Conservation (phyloP, 2,329 filamentous ascomycete species). For the Coniochaeta prunicola region DNA sequence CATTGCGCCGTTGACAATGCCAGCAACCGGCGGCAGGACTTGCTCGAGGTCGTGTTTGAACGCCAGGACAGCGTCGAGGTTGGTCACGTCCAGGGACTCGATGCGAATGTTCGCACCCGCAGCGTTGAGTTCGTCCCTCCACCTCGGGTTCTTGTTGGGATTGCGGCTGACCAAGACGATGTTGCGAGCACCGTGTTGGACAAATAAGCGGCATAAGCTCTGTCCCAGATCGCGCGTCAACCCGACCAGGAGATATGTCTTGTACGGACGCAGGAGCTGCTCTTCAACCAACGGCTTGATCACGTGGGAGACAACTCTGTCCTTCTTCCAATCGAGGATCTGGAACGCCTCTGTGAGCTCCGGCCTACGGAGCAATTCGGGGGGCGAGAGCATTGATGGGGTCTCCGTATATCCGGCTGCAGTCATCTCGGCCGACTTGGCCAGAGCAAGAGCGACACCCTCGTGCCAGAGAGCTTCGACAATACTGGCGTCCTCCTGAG, state of each 20-base stretch:
- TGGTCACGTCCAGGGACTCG: conserved; percentile 19
- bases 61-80: conserved; percentile 16
- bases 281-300: conserved; percentile 16
- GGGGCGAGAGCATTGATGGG: conserved; percentile 12
- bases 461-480: conserved; percentile 13
- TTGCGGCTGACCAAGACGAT: conserved; percentile 32
- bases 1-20: conserved; percentile 37
- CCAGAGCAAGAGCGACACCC: conserved; percentile 13
- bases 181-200: conserved; percentile 27
- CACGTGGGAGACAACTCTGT: conserved; percentile 18
- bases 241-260: conserved; percentile 32
- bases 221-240: conserved; percentile 37
- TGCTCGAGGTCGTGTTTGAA: conserved; percentile 16
- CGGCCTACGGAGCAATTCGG: conserved; percentile 14
- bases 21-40: conserved; percentile 24
- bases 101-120: conserved; percentile 17
- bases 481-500: conserved; percentile 2
- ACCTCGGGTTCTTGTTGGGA: conserved; percentile 20
- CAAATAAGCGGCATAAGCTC: conserved; percentile 30
- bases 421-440: conserved; percentile 4
- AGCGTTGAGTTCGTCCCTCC: conserved; percentile 22
- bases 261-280: conserved; percentile 20
- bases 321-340: conserved; percentile 30
- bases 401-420: background rate
- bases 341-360: conserved; percentile 15